Evolutionary conservation across 2,329 filamentous ascomycete genomes (phyloP).

Genomic region (Penicillium rolfsii): DNA sequence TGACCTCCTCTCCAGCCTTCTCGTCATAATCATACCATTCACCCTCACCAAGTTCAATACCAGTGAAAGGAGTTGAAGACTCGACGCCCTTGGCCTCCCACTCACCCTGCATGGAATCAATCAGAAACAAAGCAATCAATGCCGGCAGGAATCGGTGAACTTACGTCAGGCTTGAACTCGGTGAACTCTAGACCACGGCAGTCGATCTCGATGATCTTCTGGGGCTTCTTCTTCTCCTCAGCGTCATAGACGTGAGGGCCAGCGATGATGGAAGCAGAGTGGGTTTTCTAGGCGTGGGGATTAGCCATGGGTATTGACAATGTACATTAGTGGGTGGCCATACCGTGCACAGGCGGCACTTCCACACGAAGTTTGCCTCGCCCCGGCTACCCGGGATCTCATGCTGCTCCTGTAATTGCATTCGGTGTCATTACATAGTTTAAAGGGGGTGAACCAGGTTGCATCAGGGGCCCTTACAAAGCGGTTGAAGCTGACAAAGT

Average conservation of each 20-base stretch:
- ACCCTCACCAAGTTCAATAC: constrained; percentile 80
- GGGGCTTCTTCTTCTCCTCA: constrained; percentile 61
- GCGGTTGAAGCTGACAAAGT: constrained; percentile 81
- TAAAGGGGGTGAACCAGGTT: background rate
- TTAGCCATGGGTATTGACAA: constrained; percentile 10
- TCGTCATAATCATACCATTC: constrained; percentile 99
- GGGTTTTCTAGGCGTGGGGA: constrained; percentile 39
- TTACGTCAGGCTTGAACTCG: constrained; percentile 86
- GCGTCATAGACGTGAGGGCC: constrained; percentile 68
- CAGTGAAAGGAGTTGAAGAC: constrained; percentile 77
- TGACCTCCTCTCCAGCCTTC: constrained; percentile 88
- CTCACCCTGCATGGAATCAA: constrained; percentile 65
- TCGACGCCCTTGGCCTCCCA: constrained; percentile 85
- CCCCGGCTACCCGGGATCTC: constrained; percentile 91
- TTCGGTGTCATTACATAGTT: background rate
- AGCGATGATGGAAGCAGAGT: constrained; percentile 77
- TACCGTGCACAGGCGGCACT: constrained; percentile 97
- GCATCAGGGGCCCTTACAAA: constrained; percentile 65
- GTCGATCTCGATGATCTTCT: constrained; percentile 87
- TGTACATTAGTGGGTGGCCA: constrained; percentile 24
- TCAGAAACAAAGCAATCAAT: background rate
- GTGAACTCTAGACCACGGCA: constrained; percentile 91
- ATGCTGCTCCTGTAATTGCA: constrained; percentile 70
- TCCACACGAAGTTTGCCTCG: constrained; percentile 99
- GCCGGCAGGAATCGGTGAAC: constrained; percentile 24